Evolutionary conservation across 805 yeast genomes (phyloP), one percentile per base, ranked within the genome.

Genomic region (Yarrowia sp.): DNA sequence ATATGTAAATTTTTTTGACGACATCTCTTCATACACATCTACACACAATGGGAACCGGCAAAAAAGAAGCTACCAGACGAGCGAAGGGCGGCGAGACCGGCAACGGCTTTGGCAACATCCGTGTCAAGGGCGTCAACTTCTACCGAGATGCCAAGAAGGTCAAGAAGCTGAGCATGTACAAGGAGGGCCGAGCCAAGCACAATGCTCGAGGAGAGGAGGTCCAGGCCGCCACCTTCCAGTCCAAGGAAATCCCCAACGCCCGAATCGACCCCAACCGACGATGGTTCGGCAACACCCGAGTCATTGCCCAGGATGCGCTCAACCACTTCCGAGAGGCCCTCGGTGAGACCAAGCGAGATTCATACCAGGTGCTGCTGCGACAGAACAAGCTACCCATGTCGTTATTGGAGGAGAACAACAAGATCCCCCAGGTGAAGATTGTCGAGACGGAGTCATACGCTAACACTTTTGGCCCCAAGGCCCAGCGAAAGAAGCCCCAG

Each of bases 231-330:
- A 85, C 84, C 27, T 81, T 93, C 63, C 99, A 93, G 73, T 86
- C 88, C 67, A 85, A 90, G 4, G 92, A 90, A 65, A 80, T 88
- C 27, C 98, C 98, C 13, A 84, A 79, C 66, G 98, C 98, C 1
- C 81, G 99, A 65, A 96, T 93, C 44, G 97, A 90, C 72, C 98
- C 99, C 6, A 93, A 93, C 74, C 84, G 97, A 74, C 84, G 96
- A 72, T 93, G 98, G 99, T 94, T 94, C 72, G 97, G 97, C 53
- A 94, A 91, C 76, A 90, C 99, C 13, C 84, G 99, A 71, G 99
- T 93, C 39, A 93, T 93, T 71, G 93, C 97, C 4, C 99, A 93
- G 74, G 97, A 94, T 79, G 97, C 98, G 1, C 78, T 93, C 69
- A 79, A 87, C 27, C 98, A 94, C 77, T 93, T 93, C 78, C 82